Evolutionary conservation across 2,329 filamentous ascomycete species (phyloP), one percentile per base, ranked within the genome.

Genomic region (Fusarium ambrosium): DNA sequence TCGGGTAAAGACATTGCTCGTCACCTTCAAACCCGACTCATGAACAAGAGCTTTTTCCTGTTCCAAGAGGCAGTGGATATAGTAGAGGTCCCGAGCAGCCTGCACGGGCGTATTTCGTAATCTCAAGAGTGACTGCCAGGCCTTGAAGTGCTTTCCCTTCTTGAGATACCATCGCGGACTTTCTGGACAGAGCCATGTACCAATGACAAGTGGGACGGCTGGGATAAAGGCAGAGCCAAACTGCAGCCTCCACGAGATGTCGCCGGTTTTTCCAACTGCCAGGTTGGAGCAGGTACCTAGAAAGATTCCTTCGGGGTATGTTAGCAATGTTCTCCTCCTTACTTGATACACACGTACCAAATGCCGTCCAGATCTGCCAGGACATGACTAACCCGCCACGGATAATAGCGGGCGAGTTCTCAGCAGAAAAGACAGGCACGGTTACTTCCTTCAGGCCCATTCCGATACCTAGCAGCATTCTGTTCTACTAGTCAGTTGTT

Each of bases 81-180:
- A 90, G 81, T 90, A 92, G 1, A 92, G 81, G 73, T 92, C 91
- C 1, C 90, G 86, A 0, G 89, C 90, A 8, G 91, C 91, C 77
- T 91, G 90, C 2, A 93, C 77, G 2, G 87, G 84, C 0, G 86
- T 87, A 72, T 91, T 91, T 24, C 91, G 86, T 6, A 93, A 85
- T 9, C 84, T 84, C 16, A 87, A 81, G 0, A 93, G 85, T 4
- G 90, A 91, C 16, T 82, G 76, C 79, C 88, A 92, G 2, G 91
- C 91, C 56, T 89, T 82, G 4, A 70, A 69, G 74, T 91, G 87
- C 62, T 84, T 85, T 14, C 85, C 85, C 77, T 92, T 92, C 79
- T 92, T 92, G 80, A 93, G 89, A 64, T 87, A 89, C 91, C 91
- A 93, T 63, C 91, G 87, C 4, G 91, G 91, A 2, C 89, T 92